phyloP scores from a whole-genome alignment of 768 basidiomycete genomes.

The Mycena vitilis region DNA sequence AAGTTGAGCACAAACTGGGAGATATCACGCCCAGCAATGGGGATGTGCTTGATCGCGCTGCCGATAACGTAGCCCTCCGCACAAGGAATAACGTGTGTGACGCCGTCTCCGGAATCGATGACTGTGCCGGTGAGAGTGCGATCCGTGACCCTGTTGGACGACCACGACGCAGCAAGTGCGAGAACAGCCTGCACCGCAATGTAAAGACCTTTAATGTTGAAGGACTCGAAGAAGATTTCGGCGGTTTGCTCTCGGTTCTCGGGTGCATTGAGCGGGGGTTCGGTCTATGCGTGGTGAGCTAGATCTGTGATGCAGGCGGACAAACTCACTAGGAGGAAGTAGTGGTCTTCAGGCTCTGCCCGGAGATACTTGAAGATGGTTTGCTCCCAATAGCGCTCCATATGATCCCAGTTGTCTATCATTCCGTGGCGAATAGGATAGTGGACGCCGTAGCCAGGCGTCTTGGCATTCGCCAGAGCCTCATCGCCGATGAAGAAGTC shows the following conservation, averaged over 20 bases:
- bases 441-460: slow-evolving; percentile 91
- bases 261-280: slow-evolving; percentile 96
- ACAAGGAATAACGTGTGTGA: slow-evolving; percentile 96
- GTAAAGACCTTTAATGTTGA: slow-evolving; percentile 98
- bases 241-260: slow-evolving; percentile 99
- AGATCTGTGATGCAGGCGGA: neutral
- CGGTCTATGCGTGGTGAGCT: slow-evolving; percentile 72
- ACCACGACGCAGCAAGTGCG: slow-evolving; percentile 97
- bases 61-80: slow-evolving; percentile 99
- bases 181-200: slow-evolving; percentile 99
- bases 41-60: slow-evolving; percentile 98
- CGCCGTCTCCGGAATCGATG: slow-evolving; percentile 99
- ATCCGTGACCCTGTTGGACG: slow-evolving; percentile 88
- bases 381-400: slow-evolving; percentile 99
- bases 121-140: slow-evolving; percentile 96
- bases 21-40: slow-evolving; percentile 98
- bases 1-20: slow-evolving; percentile 96
- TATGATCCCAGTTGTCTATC: slow-evolving; percentile 99
- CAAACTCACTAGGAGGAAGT: slow-evolving; percentile 90
- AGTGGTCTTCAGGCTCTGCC: slow-evolving; percentile 98
- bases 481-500: slow-evolving; percentile 99
- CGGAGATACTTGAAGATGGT: slow-evolving; percentile 99
- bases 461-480: slow-evolving; percentile 95
- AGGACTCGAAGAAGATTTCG: slow-evolving; percentile 99
- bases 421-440: slow-evolving; percentile 98